Percentiles rank a stretch among this genome's conserved stretches.
These are phyloP conservation scores for Cutaneotrichosporon mucoides DNA, from an alignment of 1,284 basidiomycete genomes.

Conservation along the genomic window DNA sequence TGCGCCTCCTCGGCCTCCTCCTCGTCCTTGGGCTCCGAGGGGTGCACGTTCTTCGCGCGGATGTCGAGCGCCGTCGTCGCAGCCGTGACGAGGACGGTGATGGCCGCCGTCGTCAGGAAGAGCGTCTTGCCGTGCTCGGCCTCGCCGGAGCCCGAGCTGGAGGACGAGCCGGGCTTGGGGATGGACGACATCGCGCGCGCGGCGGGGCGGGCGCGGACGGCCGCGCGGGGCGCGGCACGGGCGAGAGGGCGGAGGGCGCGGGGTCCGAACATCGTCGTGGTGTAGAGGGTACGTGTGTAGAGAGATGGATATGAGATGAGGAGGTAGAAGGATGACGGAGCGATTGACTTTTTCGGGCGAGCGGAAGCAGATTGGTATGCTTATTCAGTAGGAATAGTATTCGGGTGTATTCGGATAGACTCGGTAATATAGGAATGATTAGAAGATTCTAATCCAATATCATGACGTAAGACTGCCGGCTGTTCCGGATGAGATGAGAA, in stretches of 20 bases:
- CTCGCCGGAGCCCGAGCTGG: background rate
- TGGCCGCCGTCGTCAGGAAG: background rate
- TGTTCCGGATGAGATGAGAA: no score
- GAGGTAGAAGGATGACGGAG: background rate
- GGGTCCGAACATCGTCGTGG: background rate
- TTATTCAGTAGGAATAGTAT: background rate
- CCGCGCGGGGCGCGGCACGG: background rate
- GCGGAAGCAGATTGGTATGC: background rate
- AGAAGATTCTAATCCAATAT: no score
- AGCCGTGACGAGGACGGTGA: constrained; percentile 5
- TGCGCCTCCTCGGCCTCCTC: constrained; percentile 6
- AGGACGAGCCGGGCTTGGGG: no score
- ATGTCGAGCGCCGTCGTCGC: background rate
- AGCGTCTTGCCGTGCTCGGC: constrained; percentile 6
- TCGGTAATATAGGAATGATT: no score
- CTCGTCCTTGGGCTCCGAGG: constrained; percentile 6
- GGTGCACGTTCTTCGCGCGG: constrained; percentile 5
- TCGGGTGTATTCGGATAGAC: background rate
- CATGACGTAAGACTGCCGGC: no score
- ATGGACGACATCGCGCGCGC: background rate
- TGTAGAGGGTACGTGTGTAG: background rate
- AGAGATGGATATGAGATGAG: background rate
- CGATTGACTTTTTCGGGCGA: background rate
- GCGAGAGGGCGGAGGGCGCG: background rate
- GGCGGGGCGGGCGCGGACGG: background rate